Evolutionary conservation across 148 eudicot genomes (phyloP), one percentile per base, ranked within the genome.

Genomic region (Polygonum aviculare): DNA sequence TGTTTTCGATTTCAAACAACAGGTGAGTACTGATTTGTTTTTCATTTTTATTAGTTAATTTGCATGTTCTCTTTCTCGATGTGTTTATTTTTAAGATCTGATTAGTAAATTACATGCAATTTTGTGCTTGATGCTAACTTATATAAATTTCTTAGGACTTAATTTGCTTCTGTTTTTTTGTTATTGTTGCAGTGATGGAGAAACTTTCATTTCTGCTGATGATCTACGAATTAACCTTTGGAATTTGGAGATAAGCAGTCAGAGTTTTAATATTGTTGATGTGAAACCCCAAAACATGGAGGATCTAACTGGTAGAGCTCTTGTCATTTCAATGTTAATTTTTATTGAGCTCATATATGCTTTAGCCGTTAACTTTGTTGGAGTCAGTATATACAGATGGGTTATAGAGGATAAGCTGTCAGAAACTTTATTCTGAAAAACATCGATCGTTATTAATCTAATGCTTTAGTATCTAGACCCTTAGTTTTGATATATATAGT

Each of bases 221-320:
- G 97, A 91, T 81, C 88, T 91, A 57, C 86, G 97, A 75, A 91
- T 91, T 86, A 91, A 91, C 78, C 91, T 91, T 75, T 91, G 97
- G 97, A 91, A 91, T 83, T 85, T 91, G 90, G 97, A 89, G 81
- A 89, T 91, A 75, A 89, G 93, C 81, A 88, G 84, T 73, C 97
- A 91, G 76, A 91, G 97, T 83, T 91, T 91, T 87, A 91, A 91
- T 75, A 91, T 91, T 82, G 97, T 91, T 70, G 97, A 91, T 83
- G 91, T 91, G 82, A 91, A 91, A 86, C 97, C 97, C 70, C 67
- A 86, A 81, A 91, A 89, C 84, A 91, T 91, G 97, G 97, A 91
- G 80, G 93, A 91, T 84, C 84, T 91, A 73, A 89, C 97, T 78
- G 97, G 97, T 91, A 81, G 18, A 67, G 55, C 75, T 77, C 72